Conservation (phyloP, 176 grass and related monocot genomes). For the bread wheat (Triticum aestivum) region DNA sequence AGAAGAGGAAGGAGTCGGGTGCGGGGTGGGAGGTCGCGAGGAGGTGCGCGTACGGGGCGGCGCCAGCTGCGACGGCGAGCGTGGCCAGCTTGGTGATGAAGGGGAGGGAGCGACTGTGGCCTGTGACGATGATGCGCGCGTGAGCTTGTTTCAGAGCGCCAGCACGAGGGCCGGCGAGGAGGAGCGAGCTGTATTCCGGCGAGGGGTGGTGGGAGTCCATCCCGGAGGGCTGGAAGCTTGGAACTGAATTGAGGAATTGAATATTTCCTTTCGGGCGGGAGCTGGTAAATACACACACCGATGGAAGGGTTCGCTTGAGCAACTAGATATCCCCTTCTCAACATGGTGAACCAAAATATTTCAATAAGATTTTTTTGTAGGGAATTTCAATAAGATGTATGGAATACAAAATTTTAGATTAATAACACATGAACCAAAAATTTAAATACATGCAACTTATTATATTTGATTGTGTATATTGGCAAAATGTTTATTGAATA, state of each 20-base stretch:
- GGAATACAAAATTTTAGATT: too few relatives aligned
- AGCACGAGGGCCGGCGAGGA: constrained; percentile 44
- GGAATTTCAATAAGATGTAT: too few relatives aligned
- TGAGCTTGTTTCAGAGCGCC: constrained; percentile 51
- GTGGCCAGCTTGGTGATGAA: constrained; percentile 56
- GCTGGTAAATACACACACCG: background rate
- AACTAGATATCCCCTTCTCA: too few relatives aligned
- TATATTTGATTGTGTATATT: too few relatives aligned
- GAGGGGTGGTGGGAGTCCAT: constrained; percentile 33
- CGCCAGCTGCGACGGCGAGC: constrained; percentile 35
- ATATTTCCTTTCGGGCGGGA: background rate
- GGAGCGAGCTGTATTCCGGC: constrained; percentile 52
- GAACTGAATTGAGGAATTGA: background rate
- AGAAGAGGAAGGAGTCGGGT: constrained; percentile 54
- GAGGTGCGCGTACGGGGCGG: constrained; percentile 33
- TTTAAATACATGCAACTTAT: too few relatives aligned
- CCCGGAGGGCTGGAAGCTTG: background rate
- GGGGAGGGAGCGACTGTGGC: constrained; percentile 27
- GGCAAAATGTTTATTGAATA: too few relatives aligned
- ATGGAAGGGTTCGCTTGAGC: too few relatives aligned
- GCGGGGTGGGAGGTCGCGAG: constrained; percentile 42
- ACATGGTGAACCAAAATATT: too few relatives aligned
- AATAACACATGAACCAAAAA: too few relatives aligned
- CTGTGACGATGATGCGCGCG: constrained; percentile 49
- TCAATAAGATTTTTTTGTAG: too few relatives aligned